phyloP scores from a whole-genome alignment of 1,284 basidiomycete species.

The Cryptococcus deneoformans region DNA sequence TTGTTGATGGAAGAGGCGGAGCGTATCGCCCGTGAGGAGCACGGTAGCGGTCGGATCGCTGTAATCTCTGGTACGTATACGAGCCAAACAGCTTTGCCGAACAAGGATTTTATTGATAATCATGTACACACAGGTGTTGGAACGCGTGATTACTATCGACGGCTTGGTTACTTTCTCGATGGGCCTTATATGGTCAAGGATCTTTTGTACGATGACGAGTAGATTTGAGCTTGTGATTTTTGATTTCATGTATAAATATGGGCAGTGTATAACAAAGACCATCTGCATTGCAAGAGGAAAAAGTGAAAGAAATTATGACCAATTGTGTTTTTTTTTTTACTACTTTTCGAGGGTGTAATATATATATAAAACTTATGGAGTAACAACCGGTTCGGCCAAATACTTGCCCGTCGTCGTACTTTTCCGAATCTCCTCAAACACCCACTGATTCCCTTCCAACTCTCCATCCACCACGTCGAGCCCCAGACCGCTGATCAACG shows the following conservation, averaged over 20 bases:
- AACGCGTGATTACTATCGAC: constrained; percentile 90
- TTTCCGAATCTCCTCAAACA: constrained; percentile 40
- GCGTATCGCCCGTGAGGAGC: constrained; percentile 95
- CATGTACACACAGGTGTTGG: constrained; percentile 60
- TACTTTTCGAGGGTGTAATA: background rate
- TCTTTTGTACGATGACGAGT: constrained; percentile 30
- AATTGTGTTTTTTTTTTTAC: background rate
- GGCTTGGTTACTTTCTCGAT: constrained; percentile 89
- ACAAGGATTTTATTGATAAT: no score
- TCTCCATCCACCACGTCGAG: constrained; percentile 44
- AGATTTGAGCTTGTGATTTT: no score
- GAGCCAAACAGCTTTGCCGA: no score
- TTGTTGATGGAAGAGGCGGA: constrained; percentile 99
- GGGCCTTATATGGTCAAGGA: constrained; percentile 96
- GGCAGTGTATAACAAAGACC: no score
- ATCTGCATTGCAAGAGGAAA: background rate
- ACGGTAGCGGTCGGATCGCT: constrained; percentile 77
- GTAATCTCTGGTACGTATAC: constrained; percentile 71
- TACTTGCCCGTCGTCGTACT: constrained; percentile 48
- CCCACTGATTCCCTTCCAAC: constrained; percentile 20
- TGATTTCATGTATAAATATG: no score
- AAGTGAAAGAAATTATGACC: no score
- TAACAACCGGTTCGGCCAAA: constrained; percentile 32
- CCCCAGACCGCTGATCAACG: constrained; percentile 46
- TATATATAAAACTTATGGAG: background rate